Evolutionary conservation across 2,329 filamentous ascomycete genomes (phyloP).

Genomic region (Fusarium hostae): DNA sequence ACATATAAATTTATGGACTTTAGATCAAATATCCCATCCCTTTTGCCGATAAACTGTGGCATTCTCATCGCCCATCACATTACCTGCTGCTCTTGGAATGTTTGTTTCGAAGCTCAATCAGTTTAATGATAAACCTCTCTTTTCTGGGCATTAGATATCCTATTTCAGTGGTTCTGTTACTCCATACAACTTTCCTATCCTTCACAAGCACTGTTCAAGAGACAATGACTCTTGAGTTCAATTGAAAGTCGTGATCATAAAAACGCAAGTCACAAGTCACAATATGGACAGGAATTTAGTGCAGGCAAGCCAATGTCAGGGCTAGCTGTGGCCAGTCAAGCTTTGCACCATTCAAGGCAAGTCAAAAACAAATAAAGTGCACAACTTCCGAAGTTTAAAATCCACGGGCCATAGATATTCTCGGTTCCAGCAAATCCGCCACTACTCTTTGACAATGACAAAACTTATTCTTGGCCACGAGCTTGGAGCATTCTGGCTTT

Average conservation of each 20-base stretch:
- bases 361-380: neutral
- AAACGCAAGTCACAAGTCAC: neutral
- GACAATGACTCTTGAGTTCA: neutral
- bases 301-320: fast-evolving
- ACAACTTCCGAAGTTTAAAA: neutral
- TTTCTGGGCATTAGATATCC: neutral
- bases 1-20: neutral
- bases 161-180: neutral
- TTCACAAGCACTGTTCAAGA: too few relatives aligned
- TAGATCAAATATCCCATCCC: fast-evolving
- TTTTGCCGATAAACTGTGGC: neutral
- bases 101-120: neutral
- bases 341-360: neutral
- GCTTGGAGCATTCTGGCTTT: too few relatives aligned
- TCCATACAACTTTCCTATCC: neutral
- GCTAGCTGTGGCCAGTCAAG: neutral
- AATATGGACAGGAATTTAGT: neutral
- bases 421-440: neutral
- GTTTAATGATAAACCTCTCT: neutral
- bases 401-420: neutral
- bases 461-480: too few relatives aligned
- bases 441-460: too few relatives aligned
- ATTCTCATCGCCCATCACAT: too few relatives aligned
- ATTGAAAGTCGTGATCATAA: neutral
- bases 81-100: neutral